phyloP scores from a whole-genome alignment of 2,329 filamentous ascomycete genomes.

The Xylariaceae sp. region DNA sequence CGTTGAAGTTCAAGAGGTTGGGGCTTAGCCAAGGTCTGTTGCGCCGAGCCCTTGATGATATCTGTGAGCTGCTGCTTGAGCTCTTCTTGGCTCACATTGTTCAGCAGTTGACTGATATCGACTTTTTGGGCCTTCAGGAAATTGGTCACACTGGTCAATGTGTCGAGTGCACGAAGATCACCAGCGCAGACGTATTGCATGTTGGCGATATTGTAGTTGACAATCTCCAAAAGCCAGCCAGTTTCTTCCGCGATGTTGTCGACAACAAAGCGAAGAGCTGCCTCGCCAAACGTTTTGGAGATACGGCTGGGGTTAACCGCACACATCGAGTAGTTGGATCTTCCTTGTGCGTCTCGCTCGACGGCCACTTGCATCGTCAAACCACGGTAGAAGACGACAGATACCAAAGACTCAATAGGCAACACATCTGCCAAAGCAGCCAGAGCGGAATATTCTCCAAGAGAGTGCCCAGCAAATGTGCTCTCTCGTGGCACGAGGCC shows the following conservation, averaged over 20 bases:
- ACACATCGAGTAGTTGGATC: constrained; percentile 99
- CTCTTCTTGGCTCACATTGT: constrained; percentile 81
- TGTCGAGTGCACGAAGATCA: constrained; percentile 69
- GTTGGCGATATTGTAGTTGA: constrained; percentile 88
- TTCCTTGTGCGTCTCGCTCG: constrained; percentile 86
- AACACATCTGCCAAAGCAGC: constrained; percentile 96
- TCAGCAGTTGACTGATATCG: constrained; percentile 90
- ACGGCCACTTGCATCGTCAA: constrained; percentile 99
- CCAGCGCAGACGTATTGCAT: constrained; percentile 73
- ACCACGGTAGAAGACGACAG: constrained; percentile 98
- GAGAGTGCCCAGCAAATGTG: constrained; percentile 95
- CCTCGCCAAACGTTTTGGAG: constrained; percentile 97
- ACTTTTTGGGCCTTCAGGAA: constrained; percentile 96
- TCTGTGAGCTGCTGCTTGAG: constrained; percentile 85
- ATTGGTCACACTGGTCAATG: constrained; percentile 79
- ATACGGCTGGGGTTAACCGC: constrained; percentile 98
- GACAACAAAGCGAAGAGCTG: constrained; percentile 93
- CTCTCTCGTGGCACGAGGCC: constrained; percentile 93
- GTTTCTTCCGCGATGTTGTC: constrained; percentile 93
- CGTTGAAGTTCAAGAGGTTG: constrained; percentile 85
- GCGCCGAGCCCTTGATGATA: constrained; percentile 86
- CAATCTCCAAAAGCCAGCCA: constrained; percentile 94
- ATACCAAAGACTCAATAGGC: constrained; percentile 98
- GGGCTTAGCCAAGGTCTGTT: constrained; percentile 85
- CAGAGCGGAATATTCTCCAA: constrained; percentile 96